phyloP scores from a whole-genome alignment of 306 rosid genomes.

The Alnus rubra region DNA sequence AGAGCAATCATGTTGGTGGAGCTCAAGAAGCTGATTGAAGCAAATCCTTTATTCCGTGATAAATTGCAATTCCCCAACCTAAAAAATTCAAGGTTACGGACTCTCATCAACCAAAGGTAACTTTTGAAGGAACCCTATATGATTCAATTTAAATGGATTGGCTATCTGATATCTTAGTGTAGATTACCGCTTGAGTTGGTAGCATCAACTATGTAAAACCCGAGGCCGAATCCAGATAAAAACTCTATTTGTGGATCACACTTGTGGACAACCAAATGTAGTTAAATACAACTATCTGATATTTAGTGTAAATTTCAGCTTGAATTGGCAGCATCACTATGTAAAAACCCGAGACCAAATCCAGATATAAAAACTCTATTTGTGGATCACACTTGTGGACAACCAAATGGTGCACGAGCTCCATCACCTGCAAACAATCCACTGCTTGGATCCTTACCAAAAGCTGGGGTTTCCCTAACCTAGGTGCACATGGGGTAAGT shows the following conservation, averaged over 20 bases:
- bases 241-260: conserved; percentile 97
- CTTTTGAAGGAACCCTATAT: not conserved
- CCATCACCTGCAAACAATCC: conserved; percentile 97
- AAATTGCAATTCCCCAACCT: conserved; percentile 96
- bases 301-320: conserved; percentile 55
- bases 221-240: conserved; percentile 97
- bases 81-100: conserved; percentile 88
- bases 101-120: conserved; percentile 97
- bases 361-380: conserved; percentile 98
- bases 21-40: conserved; percentile 97
- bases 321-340: conserved; percentile 99
- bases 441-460: conserved; percentile 80
- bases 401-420: conserved; percentile 95
- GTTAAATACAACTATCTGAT: conserved; percentile 8
- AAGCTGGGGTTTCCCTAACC: conserved; percentile 95
- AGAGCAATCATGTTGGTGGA: conserved; percentile 96
- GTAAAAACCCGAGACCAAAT: conserved; percentile 97
- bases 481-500: conserved; percentile 96
- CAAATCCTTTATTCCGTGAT: conserved; percentile 93
- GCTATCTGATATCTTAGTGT: conserved; percentile 22
- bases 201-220: conserved; percentile 96
- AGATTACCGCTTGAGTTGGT: conserved; percentile 91
- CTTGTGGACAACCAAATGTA: conserved; percentile 92
- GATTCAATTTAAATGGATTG: not conserved
- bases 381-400: conserved; percentile 98